Evolutionary conservation across 1,284 basidiomycete species (phyloP), one percentile per base, ranked within the genome.

Genomic region (Leccinum pachyderme): DNA sequence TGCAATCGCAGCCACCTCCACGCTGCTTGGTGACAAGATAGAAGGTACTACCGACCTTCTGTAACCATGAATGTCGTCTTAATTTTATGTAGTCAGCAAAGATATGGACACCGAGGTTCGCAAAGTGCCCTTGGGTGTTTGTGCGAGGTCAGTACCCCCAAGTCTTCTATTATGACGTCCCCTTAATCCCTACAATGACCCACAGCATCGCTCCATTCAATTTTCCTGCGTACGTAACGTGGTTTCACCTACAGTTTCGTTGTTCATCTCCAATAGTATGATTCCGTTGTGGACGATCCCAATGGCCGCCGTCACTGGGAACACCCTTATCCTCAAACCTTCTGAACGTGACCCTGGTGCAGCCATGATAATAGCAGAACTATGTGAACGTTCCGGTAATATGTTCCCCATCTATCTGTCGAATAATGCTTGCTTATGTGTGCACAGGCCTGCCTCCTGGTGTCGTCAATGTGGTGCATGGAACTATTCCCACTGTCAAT

Each of bases 251-350:
- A 11, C 43, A 39, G 25, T n/a, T 32, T 44, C 11, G 8, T 6
- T 33, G 25, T 61, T 64, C 53, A 63, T 63, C 54, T 51, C 49
- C 27, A 49, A 46, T 53, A 94, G 93, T 12, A 97, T 97, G 94
- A 98, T 98, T 65, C 95, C 95, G 0, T 79, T 98, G 9, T 98
- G 95, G 95, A 91, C 93, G 1, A 94, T 97, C 58, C 92, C 93
- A 11, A 84, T 91, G 78, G 91, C 93, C 13, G 78, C 86, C 27
- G 87, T 89, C n/a, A 93, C 92, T 5, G 95, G 96, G 50, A 99
- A 99, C 71, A 95, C 96, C 0, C 81, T 98, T 47, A 81, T 99
- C 59, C 77, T 98, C 63, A 99, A 99, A 71, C 96, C 96, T 22
- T 96, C 93, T 2, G 96, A 98, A 73, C 86, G 96, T 29, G 95